Base-by-base conservation (phyloP, 352 stramenopile genomes). In the Globisporangium parvum region DNA sequence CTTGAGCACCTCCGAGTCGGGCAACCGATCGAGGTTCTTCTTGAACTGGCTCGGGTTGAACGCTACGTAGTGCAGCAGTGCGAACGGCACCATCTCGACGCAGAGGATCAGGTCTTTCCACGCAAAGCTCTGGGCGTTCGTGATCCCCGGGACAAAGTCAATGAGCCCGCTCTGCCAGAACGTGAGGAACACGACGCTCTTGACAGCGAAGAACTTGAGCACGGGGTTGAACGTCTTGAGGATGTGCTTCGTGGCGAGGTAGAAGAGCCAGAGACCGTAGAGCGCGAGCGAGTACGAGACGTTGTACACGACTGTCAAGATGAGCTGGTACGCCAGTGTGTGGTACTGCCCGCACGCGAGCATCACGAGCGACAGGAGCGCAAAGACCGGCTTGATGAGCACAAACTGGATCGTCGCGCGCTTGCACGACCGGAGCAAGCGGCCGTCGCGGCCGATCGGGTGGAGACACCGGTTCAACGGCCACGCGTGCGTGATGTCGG, bases 161-260 rank as follows among this genome's bases (percentile, higher is more conserved):
- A 97, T 77, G 40, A 96, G 56, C 28, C 89, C 62, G 49, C 71
- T 91, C 60, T 97, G 91, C 84, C 90, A 97, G 67, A 95, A 97
- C 24, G 89, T 97, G 45, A 96, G 78, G 58, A 97, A 97, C 31
- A 97, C 88, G 53, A 97, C 84, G 50, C 71, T 77, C 67, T 97
- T 97, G 53, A 97, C 88, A 0, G 88, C 86, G 48, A 96, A 85
- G 57, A 97, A 97, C 73, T 97, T 97, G 61, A 94, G 73, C 45
- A 97, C 80, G 11, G 91, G 91, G 58, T 83, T 84, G 57, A 93
- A 93, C 24, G 77, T 74, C 66, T 83, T 75, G 53, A 94, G 60
- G 47, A 91, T 88, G 66, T 95, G 77, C 55, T 91, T 85, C 40
- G 84, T 96, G 3, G 87, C 89, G 14, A 93, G 55, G 73, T 96